Percentiles rank a stretch among this genome's conserved stretches.
Conservation (phyloP, 192 early-diverging fungal genomes). For the Gamsiella multidivaricata region DNA sequence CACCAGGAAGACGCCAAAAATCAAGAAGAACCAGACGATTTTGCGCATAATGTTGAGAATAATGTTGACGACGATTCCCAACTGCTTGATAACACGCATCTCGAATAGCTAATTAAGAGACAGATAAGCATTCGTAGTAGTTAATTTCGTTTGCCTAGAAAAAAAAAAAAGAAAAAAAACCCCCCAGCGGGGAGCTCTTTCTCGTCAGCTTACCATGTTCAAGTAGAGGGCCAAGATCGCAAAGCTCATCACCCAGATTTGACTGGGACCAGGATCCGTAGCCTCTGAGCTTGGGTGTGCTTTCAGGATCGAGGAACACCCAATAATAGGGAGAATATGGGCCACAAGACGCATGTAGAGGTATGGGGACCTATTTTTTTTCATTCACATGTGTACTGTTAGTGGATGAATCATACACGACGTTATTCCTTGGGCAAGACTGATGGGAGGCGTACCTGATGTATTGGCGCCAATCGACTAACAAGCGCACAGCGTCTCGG, state of each 20-base stretch:
- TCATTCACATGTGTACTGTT: background rate
- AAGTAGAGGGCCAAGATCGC: constrained; percentile 35
- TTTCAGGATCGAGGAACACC: constrained; percentile 15
- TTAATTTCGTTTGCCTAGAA: too few species aligned
- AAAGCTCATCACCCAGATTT: constrained; percentile 43
- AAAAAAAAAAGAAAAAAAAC: too few species aligned
- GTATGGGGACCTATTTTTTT: constrained; percentile 29
- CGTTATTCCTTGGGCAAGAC: background rate
- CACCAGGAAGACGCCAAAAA: constrained; percentile 36
- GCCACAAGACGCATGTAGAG: constrained; percentile 24
- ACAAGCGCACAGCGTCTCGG: constrained; percentile 20
- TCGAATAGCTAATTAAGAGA: constrained; percentile 29
- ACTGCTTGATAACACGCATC: constrained; percentile 37
- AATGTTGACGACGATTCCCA: constrained; percentile 52
- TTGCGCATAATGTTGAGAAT: constrained; percentile 39
- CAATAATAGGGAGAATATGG: constrained; percentile 6
- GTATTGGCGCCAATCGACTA: constrained; percentile 10
- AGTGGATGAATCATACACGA: background rate
- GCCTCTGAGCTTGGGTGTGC: background rate
- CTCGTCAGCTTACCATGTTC: constrained; percentile 49
- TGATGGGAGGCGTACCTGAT: constrained; percentile 12
- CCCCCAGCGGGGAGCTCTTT: too few species aligned
- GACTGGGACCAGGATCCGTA: constrained; percentile 10
- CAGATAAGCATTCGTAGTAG: too few species aligned
- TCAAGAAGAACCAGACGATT: constrained; percentile 46